Conservation (phyloP, 768 basidiomycete genomes). For the Phlegmacium glaucopus region DNA sequence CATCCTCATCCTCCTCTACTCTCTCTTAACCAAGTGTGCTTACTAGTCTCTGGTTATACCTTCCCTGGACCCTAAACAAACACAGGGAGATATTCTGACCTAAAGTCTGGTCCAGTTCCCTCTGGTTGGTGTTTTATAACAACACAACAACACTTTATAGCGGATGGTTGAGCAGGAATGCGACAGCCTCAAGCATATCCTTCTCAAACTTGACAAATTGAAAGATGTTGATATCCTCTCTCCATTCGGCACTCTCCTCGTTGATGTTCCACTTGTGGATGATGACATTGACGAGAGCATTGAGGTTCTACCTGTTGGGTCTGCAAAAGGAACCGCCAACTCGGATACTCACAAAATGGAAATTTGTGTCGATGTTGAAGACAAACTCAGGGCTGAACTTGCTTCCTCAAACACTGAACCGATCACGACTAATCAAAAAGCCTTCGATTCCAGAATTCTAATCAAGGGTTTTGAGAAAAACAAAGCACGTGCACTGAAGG, state of each 20-base stretch:
- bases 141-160: too few relatives aligned
- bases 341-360: conserved; percentile 1
- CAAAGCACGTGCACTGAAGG: conserved; percentile 9
- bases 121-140: too few relatives aligned
- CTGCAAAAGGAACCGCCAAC: too few relatives aligned
- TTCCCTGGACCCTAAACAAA: too few relatives aligned
- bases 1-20: too few relatives aligned
- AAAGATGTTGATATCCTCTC: conserved; percentile 11
- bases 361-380: conserved; percentile 12
- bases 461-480: conserved; percentile 5
- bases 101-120: too few relatives aligned
- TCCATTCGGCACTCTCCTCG: conserved; percentile 9
- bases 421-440: not conserved
- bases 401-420: not conserved
- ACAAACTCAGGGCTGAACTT: conserved; percentile 1
- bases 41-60: too few relatives aligned
- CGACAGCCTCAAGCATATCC: not conserved
- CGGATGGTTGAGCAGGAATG: conserved; percentile 13
- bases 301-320: conserved; percentile 2
- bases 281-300: conserved; percentile 22
- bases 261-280: conserved; percentile 7
- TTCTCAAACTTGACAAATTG: conserved; percentile 3
- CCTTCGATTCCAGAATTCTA: not conserved
- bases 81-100: too few relatives aligned
- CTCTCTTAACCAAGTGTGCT: too few relatives aligned